Base-by-base conservation (phyloP, 2,329 filamentous ascomycete species). In the Mycosphaerella sp. region DNA sequence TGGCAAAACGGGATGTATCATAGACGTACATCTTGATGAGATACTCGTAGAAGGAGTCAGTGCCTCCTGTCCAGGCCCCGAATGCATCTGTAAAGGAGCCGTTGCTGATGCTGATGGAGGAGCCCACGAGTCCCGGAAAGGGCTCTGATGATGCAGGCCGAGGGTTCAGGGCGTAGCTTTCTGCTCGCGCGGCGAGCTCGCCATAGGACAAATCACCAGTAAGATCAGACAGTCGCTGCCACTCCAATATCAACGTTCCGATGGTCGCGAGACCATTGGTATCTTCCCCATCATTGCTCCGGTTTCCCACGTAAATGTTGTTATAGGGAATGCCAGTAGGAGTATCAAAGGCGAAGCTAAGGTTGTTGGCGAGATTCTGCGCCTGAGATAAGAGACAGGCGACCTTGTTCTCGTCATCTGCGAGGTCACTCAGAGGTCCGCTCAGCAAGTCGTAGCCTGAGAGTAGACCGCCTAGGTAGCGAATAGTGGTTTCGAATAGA, bases 1-100 rank as follows among this genome's bases (percentile, higher is more conserved):
- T 57, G 1, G 66, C 70, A 64, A 87, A 95, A 2, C 81, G 77
- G 7, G 69, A 63, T 0, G 81, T 76, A 67, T 92, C 85, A 68
- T 95, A 95, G 50, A 92, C 71, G 64, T 84, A 95, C 86, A 93
- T 92, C 75, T 95, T 95, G 70, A 95, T 85, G 32, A 95, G 80
- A 65, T 95, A 95, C 72, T 95, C 88, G 73, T 95, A 95, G 73
- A 85, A 95, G 45, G 83, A 88, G 69, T 95, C 89, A 26, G 80
- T 80, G 9, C 86, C 85, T 48, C 85, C 88, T 38, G 81, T 79
- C 51, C 89, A 95, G 44, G 87, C 86, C 49, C 90, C 89, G 1
- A 61, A 64, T 21, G 78, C 78, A 66, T 92, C 81, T 12, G 79
- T 62, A 62, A 95, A 92, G 6, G 74, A 64, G 26, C 89, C 89